Base-by-base conservation (phyloP, 169 alveolate genomes). In the Plasmodium coatneyi region DNA sequence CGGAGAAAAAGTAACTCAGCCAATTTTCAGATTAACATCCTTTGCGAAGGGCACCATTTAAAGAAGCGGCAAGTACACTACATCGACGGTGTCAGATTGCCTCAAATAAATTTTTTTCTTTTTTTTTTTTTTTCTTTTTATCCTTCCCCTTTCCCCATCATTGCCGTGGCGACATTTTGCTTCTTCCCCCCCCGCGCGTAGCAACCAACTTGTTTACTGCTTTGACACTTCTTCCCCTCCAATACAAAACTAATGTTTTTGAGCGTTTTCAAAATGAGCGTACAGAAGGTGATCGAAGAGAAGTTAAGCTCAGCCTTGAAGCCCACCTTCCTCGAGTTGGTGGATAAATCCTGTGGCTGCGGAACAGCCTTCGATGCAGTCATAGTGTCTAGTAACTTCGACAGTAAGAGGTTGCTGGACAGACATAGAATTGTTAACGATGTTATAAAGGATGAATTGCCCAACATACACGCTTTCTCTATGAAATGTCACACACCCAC, bases 401-500 rank as follows among this genome's bases (percentile, higher is more conserved):
- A 32, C 12, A 96, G 96, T 25, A 96, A 96, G 84, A 95, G 89
- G 78, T 92, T 96, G 56, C 60, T 97, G 22, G 98, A 97, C 49
- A 95, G 98, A 71, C 98, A 97, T 84, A 89, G 98, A 66, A 83
- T 97, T 22, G 98, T 97, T 6, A 97, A 97, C 95, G 95, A 93
- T 10, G 92, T 97, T 10, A 94, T 97, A 14, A 94, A 96, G n/a
- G 97, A 95, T 39, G 97, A 96, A 70, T 93, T 96, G 96, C 94
- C 94, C 22, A 78, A 80, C 46, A 97, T 97, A 7, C 98, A 97
- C 79, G 97, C 98, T 28, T 94, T 97, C 79, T 94, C 97, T 36
- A 97, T 97, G 98, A 94, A 96, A 80, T 97, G 98, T 32, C 97
- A 95, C 56, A 97, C 98, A 28, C 98, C 98, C 30, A 86, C 49